Conservation (phyloP, 306 rosid species). For the Abrus precatorius region DNA sequence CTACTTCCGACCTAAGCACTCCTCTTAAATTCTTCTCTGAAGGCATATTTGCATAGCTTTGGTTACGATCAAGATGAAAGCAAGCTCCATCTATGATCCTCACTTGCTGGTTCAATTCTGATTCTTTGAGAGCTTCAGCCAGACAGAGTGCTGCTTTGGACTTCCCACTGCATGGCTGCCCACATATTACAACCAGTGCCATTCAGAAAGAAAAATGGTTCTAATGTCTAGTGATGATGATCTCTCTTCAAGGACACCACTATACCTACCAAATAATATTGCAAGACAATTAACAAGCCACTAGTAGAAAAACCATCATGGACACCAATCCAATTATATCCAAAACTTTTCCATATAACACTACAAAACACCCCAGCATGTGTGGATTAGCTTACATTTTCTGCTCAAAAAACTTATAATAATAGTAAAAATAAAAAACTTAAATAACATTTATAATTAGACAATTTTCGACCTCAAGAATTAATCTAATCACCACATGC, state of each 20-base stretch:
- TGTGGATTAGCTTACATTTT: not conserved
- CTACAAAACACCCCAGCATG: not conserved
- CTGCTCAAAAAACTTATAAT: not conserved
- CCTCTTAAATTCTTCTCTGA: slow-evolving; percentile 95
- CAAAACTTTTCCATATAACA: not conserved
- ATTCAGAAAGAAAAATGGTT: slow-evolving; percentile 40
- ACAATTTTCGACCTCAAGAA: not conserved
- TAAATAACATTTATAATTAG: too few relatives aligned
- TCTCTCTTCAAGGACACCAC: slow-evolving; percentile 18
- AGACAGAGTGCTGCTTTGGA: slow-evolving; percentile 70
- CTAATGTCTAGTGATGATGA: not conserved
- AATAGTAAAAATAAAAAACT: too few relatives aligned
- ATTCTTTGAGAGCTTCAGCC: slow-evolving; percentile 73
- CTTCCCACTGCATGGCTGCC: slow-evolving; percentile 92
- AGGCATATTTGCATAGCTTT: slow-evolving; percentile 86
- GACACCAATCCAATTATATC: not conserved
- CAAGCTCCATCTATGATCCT: slow-evolving; percentile 78
- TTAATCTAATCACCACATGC: too few relatives aligned
- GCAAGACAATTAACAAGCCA: not conserved
- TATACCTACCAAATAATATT: slow-evolving; percentile 41
- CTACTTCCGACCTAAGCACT: slow-evolving; percentile 90
- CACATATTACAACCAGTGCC: slow-evolving; percentile 97
- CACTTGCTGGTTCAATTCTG: slow-evolving; percentile 63
- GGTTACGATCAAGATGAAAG: slow-evolving; percentile 85
- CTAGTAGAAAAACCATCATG: not conserved